Evolutionary conservation across 2,329 filamentous ascomycete species (phyloP).

Genomic region (Penicillium brasilianum): DNA sequence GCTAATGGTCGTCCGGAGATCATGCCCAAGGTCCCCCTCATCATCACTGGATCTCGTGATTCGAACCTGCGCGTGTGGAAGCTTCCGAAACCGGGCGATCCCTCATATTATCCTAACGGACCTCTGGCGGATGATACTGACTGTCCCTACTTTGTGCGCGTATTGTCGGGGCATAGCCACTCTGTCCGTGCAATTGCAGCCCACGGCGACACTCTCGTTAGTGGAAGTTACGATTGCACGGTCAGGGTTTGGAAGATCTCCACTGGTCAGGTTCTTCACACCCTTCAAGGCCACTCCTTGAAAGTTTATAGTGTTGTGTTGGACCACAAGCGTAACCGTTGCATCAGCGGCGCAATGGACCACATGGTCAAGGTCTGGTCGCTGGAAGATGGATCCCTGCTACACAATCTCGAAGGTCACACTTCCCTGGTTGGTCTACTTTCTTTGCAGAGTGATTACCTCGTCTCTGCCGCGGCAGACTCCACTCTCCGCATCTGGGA

Average conservation of each 20-base stretch:
- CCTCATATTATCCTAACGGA: conserved; percentile 77
- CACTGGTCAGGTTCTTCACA: conserved; percentile 84
- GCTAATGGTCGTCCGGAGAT: conserved; percentile 76
- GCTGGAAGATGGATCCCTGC: conserved; percentile 78
- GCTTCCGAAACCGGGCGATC: conserved; percentile 78
- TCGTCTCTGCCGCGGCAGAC: conserved; percentile 94
- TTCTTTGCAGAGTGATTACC: conserved; percentile 83
- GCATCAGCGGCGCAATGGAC: conserved; percentile 98
- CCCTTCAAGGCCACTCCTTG: conserved; percentile 82
- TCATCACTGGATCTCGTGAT: conserved; percentile 96
- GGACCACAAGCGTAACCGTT: conserved; percentile 87
- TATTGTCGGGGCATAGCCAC: conserved; percentile 83
- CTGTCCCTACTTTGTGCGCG: conserved; percentile 93
- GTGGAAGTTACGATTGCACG: conserved; percentile 93
- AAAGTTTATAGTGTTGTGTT: conserved; percentile 98
- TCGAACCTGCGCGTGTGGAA: conserved; percentile 95
- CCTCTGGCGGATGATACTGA: conserved; percentile 74
- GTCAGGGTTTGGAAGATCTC: conserved; percentile 98
- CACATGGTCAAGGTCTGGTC: conserved; percentile 98
- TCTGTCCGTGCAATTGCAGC: conserved; percentile 96
- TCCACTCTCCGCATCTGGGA: conserved; percentile 97
- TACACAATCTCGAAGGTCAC: conserved; percentile 92
- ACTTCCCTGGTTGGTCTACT: conserved; percentile 88
- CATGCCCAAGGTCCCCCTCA: conserved; percentile 92
- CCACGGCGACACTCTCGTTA: conserved; percentile 92